phyloP scores from a whole-genome alignment of 352 stramenopile genomes.

The Phytopythium helicoides region DNA sequence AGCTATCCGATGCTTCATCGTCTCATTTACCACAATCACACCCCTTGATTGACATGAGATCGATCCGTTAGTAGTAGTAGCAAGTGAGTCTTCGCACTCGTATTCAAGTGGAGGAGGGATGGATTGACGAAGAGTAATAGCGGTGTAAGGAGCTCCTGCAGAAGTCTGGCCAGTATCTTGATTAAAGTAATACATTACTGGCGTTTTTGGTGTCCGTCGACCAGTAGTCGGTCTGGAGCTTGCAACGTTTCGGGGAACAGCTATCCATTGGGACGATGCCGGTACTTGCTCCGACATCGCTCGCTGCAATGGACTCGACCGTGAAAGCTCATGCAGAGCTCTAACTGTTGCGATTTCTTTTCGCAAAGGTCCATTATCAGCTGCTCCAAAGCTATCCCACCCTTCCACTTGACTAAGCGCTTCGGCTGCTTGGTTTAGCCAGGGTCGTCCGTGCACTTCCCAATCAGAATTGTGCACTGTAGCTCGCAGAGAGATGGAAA shows the following conservation, averaged over 20 bases:
- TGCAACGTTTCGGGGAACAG: slow-evolving; percentile 10
- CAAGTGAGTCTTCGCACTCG: slow-evolving; percentile 37
- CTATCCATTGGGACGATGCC: slow-evolving; percentile 64
- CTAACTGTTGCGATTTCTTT: slow-evolving; percentile 17
- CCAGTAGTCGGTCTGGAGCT: background rate
- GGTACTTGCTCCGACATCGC: slow-evolving; percentile 30
- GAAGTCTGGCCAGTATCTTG: slow-evolving; percentile 52
- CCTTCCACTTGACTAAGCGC: background rate
- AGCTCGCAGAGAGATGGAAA: slow-evolving; percentile 41
- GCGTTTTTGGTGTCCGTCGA: background rate
- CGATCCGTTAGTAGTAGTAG: slow-evolving; percentile 5
- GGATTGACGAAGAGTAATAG: background rate
- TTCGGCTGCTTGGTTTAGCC: background rate
- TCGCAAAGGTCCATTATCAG: slow-evolving; percentile 1
- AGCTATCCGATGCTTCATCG: slow-evolving; percentile 31
- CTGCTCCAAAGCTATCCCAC: slow-evolving; percentile 1
- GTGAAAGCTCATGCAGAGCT: slow-evolving; percentile 11
- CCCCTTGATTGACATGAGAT: background rate
- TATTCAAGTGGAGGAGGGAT: slow-evolving; percentile 39
- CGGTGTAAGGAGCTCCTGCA: slow-evolving; percentile 8
- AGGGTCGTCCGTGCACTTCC: slow-evolving; percentile 9
- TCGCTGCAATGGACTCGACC: slow-evolving; percentile 17
- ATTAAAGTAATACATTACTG: slow-evolving; percentile 53
- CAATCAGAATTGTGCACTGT: slow-evolving; percentile 19
- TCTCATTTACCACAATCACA: background rate